Conservation (phyloP, 176 grass and related monocot genomes). For the Dactylis glomerata region DNA sequence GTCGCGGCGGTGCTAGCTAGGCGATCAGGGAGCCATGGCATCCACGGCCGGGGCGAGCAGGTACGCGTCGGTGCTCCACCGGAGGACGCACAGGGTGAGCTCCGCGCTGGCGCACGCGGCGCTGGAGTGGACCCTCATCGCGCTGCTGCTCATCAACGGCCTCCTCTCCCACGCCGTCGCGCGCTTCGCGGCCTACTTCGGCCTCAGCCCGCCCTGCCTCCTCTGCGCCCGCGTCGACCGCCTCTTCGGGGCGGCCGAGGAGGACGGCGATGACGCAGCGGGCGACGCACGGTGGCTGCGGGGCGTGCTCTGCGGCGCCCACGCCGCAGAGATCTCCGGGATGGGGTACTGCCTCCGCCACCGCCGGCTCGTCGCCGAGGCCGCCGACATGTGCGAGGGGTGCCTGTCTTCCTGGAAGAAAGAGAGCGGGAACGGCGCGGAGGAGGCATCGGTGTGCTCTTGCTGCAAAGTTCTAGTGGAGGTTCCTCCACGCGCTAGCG, state of each 20-base stretch:
- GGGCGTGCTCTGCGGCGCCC: conserved; percentile 57
- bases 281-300: conserved; percentile 32
- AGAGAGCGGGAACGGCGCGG: conserved; percentile 22
- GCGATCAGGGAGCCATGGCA: conserved; percentile 41
- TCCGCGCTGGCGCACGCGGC: conserved; percentile 59
- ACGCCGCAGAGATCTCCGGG: conserved; percentile 74
- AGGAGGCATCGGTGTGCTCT: conserved; percentile 44
- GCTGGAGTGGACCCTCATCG: conserved; percentile 92
- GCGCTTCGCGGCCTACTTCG: conserved; percentile 77
- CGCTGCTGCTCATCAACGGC: conserved; percentile 81
- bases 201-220: conserved; percentile 63
- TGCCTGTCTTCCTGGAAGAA: conserved; percentile 61
- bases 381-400: conserved; percentile 63
- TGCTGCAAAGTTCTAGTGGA: conserved; percentile 52
- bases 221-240: conserved; percentile 87
- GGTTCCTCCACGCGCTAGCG: neutral
- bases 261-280: conserved; percentile 13
- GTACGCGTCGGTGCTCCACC: conserved; percentile 50
- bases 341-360: conserved; percentile 67
- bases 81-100: conserved; percentile 48
- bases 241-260: conserved; percentile 37
- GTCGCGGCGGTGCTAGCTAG: neutral
- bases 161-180: conserved; percentile 75
- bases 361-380: conserved; percentile 52
- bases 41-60: conserved; percentile 24